A percentile compares a stretch with the other conserved stretches of the same genome.
phyloP scores from a whole-genome alignment of 139 green algal species.

The Picochlorum sp. region DNA sequence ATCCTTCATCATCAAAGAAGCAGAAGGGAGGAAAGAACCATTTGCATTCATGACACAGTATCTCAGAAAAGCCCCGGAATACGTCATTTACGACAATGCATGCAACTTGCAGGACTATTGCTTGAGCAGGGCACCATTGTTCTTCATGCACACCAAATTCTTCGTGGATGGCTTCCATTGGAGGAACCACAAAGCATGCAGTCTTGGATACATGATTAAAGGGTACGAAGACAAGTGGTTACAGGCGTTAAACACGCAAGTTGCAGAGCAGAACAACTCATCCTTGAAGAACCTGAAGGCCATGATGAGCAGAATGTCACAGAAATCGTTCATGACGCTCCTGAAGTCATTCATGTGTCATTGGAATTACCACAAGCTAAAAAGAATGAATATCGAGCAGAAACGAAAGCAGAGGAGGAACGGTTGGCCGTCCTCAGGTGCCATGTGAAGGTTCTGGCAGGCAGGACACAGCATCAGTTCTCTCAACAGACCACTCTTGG shows the following conservation, averaged over 20 bases:
- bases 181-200: not conserved
- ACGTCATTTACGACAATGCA: constrained; percentile 2
- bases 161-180: not conserved
- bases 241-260: not conserved
- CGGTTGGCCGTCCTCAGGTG: too few species aligned
- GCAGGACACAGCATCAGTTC: too few species aligned
- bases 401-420: too few species aligned
- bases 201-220: not conserved
- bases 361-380: not conserved
- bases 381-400: too few species aligned
- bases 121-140: not conserved
- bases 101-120: constrained; percentile 2
- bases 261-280: constrained; percentile 1
- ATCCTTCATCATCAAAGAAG: constrained; percentile 2
- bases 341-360: not conserved
- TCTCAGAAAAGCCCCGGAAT: not conserved
- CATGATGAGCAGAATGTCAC: constrained; percentile 3
- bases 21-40: constrained; percentile 2
- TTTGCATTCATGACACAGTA: not conserved
- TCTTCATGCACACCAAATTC: not conserved
- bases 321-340: not conserved
- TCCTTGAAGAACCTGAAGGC: not conserved
- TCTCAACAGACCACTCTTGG: too few species aligned
- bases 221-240: not conserved
- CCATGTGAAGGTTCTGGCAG: too few species aligned